Evolutionary conservation across 176 grass and related monocot genomes (phyloP), one percentile per base, ranked within the genome.

Genomic region (Oryza meyeriana): DNA sequence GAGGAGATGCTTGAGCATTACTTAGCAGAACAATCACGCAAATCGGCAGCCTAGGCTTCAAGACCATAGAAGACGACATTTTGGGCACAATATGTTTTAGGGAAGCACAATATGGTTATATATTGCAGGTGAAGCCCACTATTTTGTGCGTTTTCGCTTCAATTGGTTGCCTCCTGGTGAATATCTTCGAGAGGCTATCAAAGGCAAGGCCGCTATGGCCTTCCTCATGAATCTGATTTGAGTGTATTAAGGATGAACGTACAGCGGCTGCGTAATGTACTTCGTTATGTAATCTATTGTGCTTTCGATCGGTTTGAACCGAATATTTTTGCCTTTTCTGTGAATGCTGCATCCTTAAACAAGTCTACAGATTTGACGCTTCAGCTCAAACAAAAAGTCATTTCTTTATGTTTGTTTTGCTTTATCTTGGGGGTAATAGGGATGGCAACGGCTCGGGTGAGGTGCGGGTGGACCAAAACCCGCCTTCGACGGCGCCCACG

Each of bases 1-100:
- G 96, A 99, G 79, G 97, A 99, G 52, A 99, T 96, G 93, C 97
- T 99, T 66, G 97, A 99, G 83, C 97, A 99, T 87, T 99, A 92
- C 81, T 90, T 99, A 87, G 97, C 93, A 27, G 89, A 94, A 69
- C 88, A 87, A 66, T 88, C 97, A 28, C 80, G 83, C 47, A 90
- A 91, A 61, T 87, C 75, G 73, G 66, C 72, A 66, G 88, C 90
- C 27, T 91, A 89, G 71, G 72, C 86, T 81, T 87, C 42, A 35
- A 83, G 82, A 52, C 61, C 38, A 50, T 55, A 69, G 35, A 70
- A 69, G 31, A 39, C 41, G 30, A 33, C 64, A 31, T 64, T 11
- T 26, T 42, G 45, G 22, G 8, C 32, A 55, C 32, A 66, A 28
- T 74, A 58, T 91, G 36, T 71, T 50, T 48, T 66, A 58, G 36